Conservation (phyloP, 108 stramenopile genomes). For the Skeletonema potamos region DNA sequence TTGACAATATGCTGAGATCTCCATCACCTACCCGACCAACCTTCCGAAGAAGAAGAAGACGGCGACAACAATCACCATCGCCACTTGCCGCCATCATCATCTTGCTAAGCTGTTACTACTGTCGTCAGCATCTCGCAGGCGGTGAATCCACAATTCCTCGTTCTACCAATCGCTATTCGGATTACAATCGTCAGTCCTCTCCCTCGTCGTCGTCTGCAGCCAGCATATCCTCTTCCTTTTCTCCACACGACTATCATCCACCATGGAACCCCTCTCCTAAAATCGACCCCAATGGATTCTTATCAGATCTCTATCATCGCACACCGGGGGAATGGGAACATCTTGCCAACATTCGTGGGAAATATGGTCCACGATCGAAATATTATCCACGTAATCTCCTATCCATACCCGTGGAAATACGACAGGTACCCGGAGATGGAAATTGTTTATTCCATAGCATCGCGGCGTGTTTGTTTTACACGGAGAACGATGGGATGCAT, state of each 20-base stretch:
- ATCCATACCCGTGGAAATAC: constrained; percentile 49
- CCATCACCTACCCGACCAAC: neutral
- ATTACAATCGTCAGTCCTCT: neutral
- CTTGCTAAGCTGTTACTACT: neutral
- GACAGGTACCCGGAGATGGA: constrained; percentile 94
- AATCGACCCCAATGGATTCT: constrained; percentile 75
- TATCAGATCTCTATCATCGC: constrained; percentile 49
- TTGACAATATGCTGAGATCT: neutral
- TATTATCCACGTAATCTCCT: constrained; percentile 1
- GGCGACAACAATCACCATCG: neutral
- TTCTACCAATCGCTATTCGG: constrained; percentile 30
- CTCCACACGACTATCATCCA: constrained; percentile 30
- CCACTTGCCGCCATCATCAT: neutral
- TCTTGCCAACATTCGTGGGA: constrained; percentile 41
- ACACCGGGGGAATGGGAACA: constrained; percentile 78
- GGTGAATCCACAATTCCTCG: constrained; percentile 19
- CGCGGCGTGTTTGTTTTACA: constrained; percentile 35
- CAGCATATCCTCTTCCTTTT: neutral
- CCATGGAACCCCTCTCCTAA: constrained; percentile 82
- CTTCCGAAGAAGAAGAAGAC: neutral
- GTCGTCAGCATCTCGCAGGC: neutral
- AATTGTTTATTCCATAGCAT: constrained; percentile 89
- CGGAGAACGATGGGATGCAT: constrained; percentile 64
- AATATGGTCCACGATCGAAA: constrained; percentile 28
- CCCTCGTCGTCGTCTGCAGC: neutral